phyloP scores from a whole-genome alignment of 2,329 filamentous ascomycete genomes.

The Penicillium sp. region DNA sequence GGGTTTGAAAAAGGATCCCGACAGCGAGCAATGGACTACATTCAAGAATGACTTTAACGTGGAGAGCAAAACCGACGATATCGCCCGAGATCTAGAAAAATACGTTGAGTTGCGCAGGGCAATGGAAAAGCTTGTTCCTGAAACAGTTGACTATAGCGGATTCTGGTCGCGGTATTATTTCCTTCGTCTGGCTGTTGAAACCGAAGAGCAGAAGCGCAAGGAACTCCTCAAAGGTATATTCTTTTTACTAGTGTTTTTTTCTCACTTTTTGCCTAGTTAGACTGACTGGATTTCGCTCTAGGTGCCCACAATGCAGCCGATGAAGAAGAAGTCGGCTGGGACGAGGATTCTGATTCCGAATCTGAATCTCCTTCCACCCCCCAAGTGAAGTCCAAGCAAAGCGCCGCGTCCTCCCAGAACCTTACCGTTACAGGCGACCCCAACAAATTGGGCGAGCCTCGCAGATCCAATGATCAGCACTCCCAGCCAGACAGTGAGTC shows the following conservation, averaged over 20 bases:
- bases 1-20: constrained; percentile 78
- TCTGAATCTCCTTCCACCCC: constrained; percentile 41
- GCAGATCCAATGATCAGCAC: constrained; percentile 78
- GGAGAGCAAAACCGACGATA: constrained; percentile 78
- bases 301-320: constrained; percentile 52
- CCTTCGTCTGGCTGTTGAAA: constrained; percentile 85
- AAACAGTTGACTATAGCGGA: constrained; percentile 77
- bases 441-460: constrained; percentile 61
- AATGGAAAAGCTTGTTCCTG: constrained; percentile 96
- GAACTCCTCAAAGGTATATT: constrained; percentile 81
- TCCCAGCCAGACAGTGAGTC: constrained; percentile 90
- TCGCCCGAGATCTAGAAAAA: constrained; percentile 75
- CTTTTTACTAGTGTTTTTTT: constrained; percentile 9
- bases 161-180: constrained; percentile 99
- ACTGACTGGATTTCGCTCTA: background rate
- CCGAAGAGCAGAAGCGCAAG: constrained; percentile 79
- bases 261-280: background rate
- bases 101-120: constrained; percentile 79
- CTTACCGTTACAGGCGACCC: constrained; percentile 29
- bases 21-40: constrained; percentile 66
- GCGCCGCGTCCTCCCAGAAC: constrained; percentile 21
- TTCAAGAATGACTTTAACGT: constrained; percentile 75
- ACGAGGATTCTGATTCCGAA: constrained; percentile 66
- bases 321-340: constrained; percentile 65
- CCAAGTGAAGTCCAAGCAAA: constrained; percentile 37